Conservation (phyloP, 345 rosid species). For the Camelina neglecta region DNA sequence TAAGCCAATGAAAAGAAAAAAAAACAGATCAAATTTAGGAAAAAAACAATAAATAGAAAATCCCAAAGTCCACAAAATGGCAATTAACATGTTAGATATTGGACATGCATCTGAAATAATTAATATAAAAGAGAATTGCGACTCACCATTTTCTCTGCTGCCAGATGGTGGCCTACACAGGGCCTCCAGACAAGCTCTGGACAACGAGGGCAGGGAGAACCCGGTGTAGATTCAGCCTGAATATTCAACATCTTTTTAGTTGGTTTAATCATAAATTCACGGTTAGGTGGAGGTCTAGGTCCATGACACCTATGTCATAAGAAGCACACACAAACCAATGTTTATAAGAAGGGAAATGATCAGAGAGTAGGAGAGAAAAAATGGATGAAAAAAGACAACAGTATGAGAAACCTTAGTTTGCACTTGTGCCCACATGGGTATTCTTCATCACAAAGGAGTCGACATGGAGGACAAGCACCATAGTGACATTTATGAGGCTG, state of each 20-base stretch:
- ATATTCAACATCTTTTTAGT: constrained; percentile 74
- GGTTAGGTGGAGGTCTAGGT: constrained; percentile 82
- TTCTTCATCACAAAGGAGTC: constrained; percentile 78
- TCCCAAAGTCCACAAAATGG: constrained; percentile 1
- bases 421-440: constrained; percentile 88
- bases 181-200: constrained; percentile 87
- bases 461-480: constrained; percentile 89
- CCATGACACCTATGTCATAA: constrained; percentile 74
- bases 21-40: constrained; percentile 11
- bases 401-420: constrained; percentile 63
- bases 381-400: constrained; percentile 17
- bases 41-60: constrained; percentile 17
- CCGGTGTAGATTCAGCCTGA: constrained; percentile 68
- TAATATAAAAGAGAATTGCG: constrained; percentile 25
- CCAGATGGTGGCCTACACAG: constrained; percentile 85
- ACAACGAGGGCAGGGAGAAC: constrained; percentile 86
- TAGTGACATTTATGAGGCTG: constrained; percentile 94
- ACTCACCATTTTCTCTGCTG: constrained; percentile 84
- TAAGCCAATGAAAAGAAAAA: constrained; percentile 41
- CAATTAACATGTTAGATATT: constrained; percentile 5
- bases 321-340: constrained; percentile 32
- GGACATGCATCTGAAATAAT: constrained; percentile 18
- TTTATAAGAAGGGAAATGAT: constrained; percentile 4
- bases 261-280: constrained; percentile 78
- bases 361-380: constrained; percentile 24